A percentile compares a stretch with the other conserved stretches of the same genome.
Conservation (phyloP, 176 grass and related monocot species). For the Chrysopogon serrulatus region DNA sequence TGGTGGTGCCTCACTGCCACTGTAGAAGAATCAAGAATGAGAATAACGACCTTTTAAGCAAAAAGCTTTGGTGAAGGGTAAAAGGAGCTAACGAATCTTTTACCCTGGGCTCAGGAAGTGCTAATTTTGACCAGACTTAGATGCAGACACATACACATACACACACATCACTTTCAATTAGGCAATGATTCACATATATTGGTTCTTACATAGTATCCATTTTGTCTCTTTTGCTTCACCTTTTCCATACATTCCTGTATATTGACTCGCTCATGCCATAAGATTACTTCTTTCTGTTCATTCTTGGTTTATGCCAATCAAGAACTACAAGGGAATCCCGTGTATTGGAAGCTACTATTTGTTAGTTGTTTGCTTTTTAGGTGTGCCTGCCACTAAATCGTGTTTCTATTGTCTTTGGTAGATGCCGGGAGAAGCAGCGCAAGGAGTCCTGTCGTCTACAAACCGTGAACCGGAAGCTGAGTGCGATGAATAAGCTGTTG, state of each 20-base stretch:
- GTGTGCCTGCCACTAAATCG: constrained; percentile 1
- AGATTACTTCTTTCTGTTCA: neutral
- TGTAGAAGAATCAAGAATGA: constrained; percentile 20
- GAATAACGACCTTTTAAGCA: neutral
- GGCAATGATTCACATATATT: constrained; percentile 45
- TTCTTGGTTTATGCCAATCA: constrained; percentile 6
- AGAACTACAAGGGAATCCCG: neutral
- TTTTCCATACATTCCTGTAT: constrained; percentile 24
- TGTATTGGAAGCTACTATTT: neutral
- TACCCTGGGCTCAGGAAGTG: neutral
- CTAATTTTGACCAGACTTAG: constrained; percentile 16
- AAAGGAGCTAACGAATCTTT: constrained; percentile 4
- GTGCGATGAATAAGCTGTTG: constrained; percentile 94
- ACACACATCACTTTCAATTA: constrained; percentile 39
- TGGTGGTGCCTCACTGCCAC: neutral
- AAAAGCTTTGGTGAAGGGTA: constrained; percentile 9
- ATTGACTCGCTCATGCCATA: neutral
- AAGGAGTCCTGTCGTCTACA: constrained; percentile 96
- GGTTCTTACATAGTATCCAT: constrained; percentile 15
- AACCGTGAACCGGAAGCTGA: constrained; percentile 89
- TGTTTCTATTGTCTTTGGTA: constrained; percentile 24
- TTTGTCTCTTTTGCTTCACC: constrained; percentile 42
- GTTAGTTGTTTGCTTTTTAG: neutral
- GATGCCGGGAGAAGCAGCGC: constrained; percentile 98
- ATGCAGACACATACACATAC: neutral